A percentile compares a stretch with the other conserved stretches of the same genome.
phyloP scores from a whole-genome alignment of 495 filamentous ascomycete species.

The Hyphodiscus hymeniophilus region DNA sequence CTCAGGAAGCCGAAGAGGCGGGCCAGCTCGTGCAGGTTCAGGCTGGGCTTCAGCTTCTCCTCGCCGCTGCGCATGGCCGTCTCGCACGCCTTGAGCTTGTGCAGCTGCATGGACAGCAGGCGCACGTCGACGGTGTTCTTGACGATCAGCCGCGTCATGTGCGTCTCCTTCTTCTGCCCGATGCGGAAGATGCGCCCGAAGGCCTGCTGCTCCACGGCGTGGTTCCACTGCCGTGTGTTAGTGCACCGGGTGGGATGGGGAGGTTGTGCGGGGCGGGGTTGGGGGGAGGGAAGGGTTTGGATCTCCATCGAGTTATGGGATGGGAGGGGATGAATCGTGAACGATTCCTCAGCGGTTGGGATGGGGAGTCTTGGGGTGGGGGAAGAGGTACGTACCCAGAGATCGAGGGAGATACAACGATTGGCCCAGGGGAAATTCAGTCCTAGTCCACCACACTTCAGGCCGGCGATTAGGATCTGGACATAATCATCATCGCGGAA shows the following conservation, averaged over 20 bases:
- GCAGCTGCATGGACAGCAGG: constrained; percentile 26
- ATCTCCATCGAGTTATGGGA: no score
- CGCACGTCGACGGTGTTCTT: constrained; percentile 42
- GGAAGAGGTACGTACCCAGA: constrained; percentile 28
- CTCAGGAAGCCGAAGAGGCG: constrained; percentile 18
- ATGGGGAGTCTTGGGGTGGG: no score
- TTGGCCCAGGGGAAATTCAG: constrained; percentile 48
- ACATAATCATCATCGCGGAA: constrained; percentile 17
- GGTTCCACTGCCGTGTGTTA: constrained; percentile 39
- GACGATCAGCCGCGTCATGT: constrained; percentile 43
- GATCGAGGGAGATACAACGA: constrained; percentile 48
- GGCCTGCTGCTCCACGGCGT: constrained; percentile 54
- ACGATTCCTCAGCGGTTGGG: no score
- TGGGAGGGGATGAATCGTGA: no score
- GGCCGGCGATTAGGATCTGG: constrained; percentile 30
- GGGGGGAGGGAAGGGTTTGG: not conserved
- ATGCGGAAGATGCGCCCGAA: constrained; percentile 57
- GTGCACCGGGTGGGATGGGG: no score
- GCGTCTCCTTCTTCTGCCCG: constrained; percentile 47
- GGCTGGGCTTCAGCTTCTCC: not conserved
- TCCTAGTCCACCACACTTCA: constrained; percentile 27
- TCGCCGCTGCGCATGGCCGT: not conserved
- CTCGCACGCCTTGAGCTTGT: constrained; percentile 8
- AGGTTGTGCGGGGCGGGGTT: no score
- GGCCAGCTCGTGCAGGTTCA: constrained; percentile 5